Evolutionary conservation across 371 early-diverging fungal genomes (phyloP), one percentile per base, ranked within the genome.

Genomic region (Zychaea mexicana): DNA sequence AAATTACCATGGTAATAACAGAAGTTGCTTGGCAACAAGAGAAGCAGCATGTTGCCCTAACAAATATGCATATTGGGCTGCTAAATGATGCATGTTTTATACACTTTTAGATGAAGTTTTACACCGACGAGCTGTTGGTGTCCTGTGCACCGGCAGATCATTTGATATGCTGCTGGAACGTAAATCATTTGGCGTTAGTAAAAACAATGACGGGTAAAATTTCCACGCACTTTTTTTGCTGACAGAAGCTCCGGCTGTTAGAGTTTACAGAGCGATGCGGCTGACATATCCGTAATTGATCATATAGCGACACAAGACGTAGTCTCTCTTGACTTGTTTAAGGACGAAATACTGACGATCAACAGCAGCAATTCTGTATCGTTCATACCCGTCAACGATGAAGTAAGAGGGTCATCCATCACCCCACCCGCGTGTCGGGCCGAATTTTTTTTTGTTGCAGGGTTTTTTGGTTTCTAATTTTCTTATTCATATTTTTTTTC

Each of bases 91-190:
- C n/a, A 36, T 66, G 17, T 38, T 19, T 19, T 27, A 47, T 8
- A 47, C 10, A 38, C 8, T 32, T 39, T 9, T 66, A 88, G 88
- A 71, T 87, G 69, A 86, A 78, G 62, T 88, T 88, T 49, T 86
- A 86, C 58, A 78, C 86, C 9, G 81, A 86, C 38, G 86, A 86
- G 60, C 59, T 84, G 21, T 68, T 88, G 13, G 74, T 88, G 28
- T 82, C 86, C 4, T 85, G 85, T 60, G 88, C 88, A 9, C 76
- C 86, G 1, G 84, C 85, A n/a, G 88, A 88, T 61, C 85, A 88
- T 59, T 68, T 79, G 39, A 81, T 88, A 42, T 88, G 83, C 45
- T 80, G 87, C 30, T 88, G 89, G 89, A 82, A 86, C 46, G 85
- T 83, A 8, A 80, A 77, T 49, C 74, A 82, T 2, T 62, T 81